Evolutionary conservation across 176 grass and related monocot species (phyloP), one percentile per base, ranked within the genome.

Genomic region (Cenchrus fungigraminus): DNA sequence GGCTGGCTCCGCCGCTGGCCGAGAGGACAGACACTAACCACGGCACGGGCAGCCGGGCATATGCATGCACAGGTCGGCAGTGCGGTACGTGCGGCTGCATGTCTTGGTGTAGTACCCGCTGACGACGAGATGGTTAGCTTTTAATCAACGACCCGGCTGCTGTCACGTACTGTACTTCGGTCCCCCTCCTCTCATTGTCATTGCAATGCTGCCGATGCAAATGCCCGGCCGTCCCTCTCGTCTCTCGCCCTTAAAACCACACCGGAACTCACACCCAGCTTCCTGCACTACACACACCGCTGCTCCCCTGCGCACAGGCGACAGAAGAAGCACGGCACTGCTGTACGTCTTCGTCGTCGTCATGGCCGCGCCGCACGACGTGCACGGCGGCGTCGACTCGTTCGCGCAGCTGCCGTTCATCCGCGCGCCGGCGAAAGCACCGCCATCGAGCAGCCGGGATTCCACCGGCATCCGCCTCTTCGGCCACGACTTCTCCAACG

Each of bases 401-500:
- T 85, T 95, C 83, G 88, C 86, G 16, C 83, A 93, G 85, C 93
- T 78, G 60, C 88, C 91, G 2, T 79, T 80, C 80, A 73, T 77
- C 55, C 85, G 63, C 68, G 71, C 12, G 25, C 54, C 2, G 62
- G 51, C 0, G 15, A 16, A 29, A 3, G 17, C 13, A 6, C 64
- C 43, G 29, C 25, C 17, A 17, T 4, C 4, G 49, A 0, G 20
- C 22, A 40, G 43, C 25, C 31, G 65, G 10, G 83, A 83, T 46
- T 65, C 73, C 78, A 83, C 91, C 2, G 3, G 34, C 64, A 62
- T 95, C 84, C 97, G 97, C 44, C 91, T 99, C 71, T 99, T 99
- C 79, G 97, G 97, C 78, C 54, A 89, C 25, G 88, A 99, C 61
- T 92, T 99, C 71, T 78, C 89, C 83, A 88, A 88, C 81, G 86